Percentiles rank a stretch among this genome's conserved stretches.
These are phyloP conservation scores for Cubamyces sp. DNA, from an alignment of 768 basidiomycete species.

Conservation along the genomic window DNA sequence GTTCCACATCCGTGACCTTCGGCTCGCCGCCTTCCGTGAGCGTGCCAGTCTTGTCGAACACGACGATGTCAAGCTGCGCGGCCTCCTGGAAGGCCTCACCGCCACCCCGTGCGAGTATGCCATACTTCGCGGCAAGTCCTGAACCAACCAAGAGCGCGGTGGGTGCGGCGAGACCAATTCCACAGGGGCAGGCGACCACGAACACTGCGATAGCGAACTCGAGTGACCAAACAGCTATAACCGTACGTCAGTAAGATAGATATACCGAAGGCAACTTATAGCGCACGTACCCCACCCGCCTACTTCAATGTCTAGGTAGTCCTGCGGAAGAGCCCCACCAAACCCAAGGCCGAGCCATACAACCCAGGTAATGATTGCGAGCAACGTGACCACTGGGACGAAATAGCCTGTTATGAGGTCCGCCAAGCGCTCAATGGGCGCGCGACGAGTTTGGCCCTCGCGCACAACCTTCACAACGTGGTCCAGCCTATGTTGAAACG, in stretches of 20 bases:
- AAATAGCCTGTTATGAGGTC: conserved; percentile 78
- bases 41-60: conserved; percentile 90
- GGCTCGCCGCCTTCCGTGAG: conserved; percentile 68
- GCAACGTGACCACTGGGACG: conserved; percentile 74
- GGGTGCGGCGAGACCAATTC: conserved; percentile 84
- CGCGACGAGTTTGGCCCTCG: conserved; percentile 71
- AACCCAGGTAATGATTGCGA: conserved; percentile 74
- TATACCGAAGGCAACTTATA: not conserved
- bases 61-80: conserved; percentile 69
- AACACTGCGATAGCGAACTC: conserved; percentile 84
- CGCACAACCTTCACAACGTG: conserved; percentile 74
- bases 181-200: conserved; percentile 87
- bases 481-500: conserved; percentile 56
- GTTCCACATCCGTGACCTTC: conserved; percentile 57
- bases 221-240: conserved; percentile 69
- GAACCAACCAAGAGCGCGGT: conserved; percentile 85
- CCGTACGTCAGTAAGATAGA: not conserved
- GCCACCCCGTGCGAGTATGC: conserved; percentile 84
- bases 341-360: conserved; percentile 73
- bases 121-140: conserved; percentile 76
- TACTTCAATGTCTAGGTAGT: conserved; percentile 55
- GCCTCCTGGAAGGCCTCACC: conserved; percentile 89
- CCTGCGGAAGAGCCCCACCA: conserved; percentile 53
- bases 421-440: conserved; percentile 81
- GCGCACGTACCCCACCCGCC: conserved; percentile 64